Evolutionary conservation across 257 asterid genomes (phyloP), one percentile per base, ranked within the genome.

Genomic region (Ajuga chamaepitys): DNA sequence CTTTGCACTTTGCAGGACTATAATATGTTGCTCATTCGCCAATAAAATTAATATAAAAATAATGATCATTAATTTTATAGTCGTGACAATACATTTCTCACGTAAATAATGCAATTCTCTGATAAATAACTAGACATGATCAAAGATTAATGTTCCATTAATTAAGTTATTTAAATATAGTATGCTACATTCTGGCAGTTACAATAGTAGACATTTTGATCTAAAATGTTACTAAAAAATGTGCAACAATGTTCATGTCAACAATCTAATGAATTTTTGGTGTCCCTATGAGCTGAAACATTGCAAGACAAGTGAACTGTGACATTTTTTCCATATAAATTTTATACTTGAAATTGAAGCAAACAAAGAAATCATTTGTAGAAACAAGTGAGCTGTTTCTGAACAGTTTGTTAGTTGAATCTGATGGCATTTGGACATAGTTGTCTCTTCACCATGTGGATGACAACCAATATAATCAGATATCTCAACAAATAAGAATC

Each of bases 401-500:
- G 48, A 38, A 9, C 62, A 74, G 17, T 10, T 8, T 24, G 68
- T 62, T 25, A 12, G 21, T 38, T 64, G 20, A 52, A 70, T 56
- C 45, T 58, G 60, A 48, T 56, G 68, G 62, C 72, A 62, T 48
- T 68, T 18, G 30, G 62, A 58, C 69, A 13, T n/a, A 32, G 21
- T 42, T 63, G 72, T 69, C 56, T 55, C 24, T 21, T 18, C 20
- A 53, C 17, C 74, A 70, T 21, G 80, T 70, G 74, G 48, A 58
- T 51, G 70, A 62, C 58, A 70, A 41, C 57, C 38, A 46, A 58
- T n/a, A 34, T 3, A 41, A 42, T 47, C 26, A 55, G 32, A 55
- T 11, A 62, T 62, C 3, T 1, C 58, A n/a, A 6, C 4, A 48
- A 48, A 48, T 48, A 9, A 48, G n/a, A 48, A 48, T 9, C 21